Conservation (phyloP, 495 filamentous ascomycete genomes). For the Letharia lupina region DNA sequence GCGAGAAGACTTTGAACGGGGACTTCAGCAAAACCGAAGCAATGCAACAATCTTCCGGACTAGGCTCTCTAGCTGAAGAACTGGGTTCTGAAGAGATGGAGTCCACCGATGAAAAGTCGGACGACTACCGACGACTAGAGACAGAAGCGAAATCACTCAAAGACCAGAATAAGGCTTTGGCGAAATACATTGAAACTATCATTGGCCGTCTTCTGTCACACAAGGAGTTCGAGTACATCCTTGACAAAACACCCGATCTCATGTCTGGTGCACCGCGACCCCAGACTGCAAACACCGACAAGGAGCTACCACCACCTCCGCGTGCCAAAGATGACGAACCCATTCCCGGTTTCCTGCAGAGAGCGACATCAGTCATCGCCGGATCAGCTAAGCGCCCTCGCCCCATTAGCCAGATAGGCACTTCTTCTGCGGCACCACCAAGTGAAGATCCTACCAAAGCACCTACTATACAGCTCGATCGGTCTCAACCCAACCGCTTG, state of each 20-base stretch:
- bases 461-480: constrained; percentile 67
- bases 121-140: constrained; percentile 60
- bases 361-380: constrained; percentile 64
- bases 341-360: constrained; percentile 52
- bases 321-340: constrained; percentile 48
- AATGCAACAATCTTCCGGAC: constrained; percentile 47
- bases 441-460: constrained; percentile 71
- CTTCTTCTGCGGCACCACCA: constrained; percentile 33
- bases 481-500: constrained; percentile 53
- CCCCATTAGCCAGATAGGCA: constrained; percentile 51
- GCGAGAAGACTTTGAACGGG: constrained; percentile 87
- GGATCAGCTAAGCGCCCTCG: constrained; percentile 36
- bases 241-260: constrained; percentile 63
- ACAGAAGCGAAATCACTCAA: constrained; percentile 70
- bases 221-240: constrained; percentile 86
- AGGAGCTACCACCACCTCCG: constrained; percentile 78
- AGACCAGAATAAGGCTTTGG: constrained; percentile 93
- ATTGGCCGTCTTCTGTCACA: constrained; percentile 89
- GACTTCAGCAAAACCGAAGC: constrained; percentile 84
- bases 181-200: constrained; percentile 96
- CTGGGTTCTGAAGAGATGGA: constrained; percentile 54
- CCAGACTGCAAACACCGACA: constrained; percentile 50
- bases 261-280: constrained; percentile 36
- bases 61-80: constrained; percentile 78
- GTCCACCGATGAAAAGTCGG: constrained; percentile 44